Conservation (phyloP, 2,329 filamentous ascomycete species). For the Colletotrichum melonis region DNA sequence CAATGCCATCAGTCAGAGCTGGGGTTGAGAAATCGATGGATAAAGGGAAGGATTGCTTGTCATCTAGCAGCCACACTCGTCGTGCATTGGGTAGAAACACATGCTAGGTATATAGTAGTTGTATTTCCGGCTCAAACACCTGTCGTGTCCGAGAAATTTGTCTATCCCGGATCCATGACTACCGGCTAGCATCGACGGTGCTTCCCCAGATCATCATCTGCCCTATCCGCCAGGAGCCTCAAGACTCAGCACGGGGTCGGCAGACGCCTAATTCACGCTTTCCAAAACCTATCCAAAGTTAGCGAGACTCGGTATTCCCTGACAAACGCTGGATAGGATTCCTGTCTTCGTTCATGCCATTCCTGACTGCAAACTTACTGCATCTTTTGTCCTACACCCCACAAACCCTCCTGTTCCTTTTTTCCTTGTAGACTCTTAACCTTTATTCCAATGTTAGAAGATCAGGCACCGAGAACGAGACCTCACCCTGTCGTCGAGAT, state of each 20-base stretch:
- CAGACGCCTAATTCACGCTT: constrained; percentile 20
- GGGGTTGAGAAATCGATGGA: not conserved
- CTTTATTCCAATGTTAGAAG: constrained; percentile 6
- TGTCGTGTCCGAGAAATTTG: not conserved
- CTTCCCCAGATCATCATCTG: constrained; percentile 2
- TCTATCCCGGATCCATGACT: constrained; percentile 24
- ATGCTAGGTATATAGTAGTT: not conserved
- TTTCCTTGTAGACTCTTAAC: not conserved
- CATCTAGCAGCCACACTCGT: not conserved
- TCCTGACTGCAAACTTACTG: constrained; percentile 12
- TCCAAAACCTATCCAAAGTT: not conserved
- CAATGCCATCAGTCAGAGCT: not conserved
- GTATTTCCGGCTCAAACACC: constrained; percentile 16
- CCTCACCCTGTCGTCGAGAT: constrained; percentile 12
- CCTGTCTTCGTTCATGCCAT: constrained; percentile 20
- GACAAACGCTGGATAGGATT: constrained; percentile 8
- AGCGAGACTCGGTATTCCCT: not conserved
- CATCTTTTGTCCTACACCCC: constrained; percentile 13
- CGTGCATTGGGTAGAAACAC: not conserved
- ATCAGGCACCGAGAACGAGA: constrained; percentile 19
- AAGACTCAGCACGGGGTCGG: not conserved
- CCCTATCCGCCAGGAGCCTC: constrained; percentile 9
- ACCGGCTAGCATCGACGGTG: not conserved
- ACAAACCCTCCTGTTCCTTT: constrained; percentile 6
- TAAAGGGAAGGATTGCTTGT: not conserved